Conservation (phyloP, 2,329 filamentous ascomycete genomes). For the Penicillium sp. region DNA sequence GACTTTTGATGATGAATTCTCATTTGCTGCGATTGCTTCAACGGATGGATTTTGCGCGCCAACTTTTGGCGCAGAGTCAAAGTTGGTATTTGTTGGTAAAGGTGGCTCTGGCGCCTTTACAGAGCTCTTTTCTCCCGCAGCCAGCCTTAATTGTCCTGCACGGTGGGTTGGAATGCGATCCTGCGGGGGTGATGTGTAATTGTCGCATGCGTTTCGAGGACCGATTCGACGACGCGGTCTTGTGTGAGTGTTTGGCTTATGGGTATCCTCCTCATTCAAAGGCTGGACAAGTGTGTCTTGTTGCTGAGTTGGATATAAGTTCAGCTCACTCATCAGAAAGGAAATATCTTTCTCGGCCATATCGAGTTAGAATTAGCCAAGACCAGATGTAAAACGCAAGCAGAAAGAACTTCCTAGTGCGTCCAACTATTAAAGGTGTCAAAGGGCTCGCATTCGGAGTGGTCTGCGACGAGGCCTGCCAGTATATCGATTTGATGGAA, state of each 20-base stretch:
- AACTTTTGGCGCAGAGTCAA: neutral
- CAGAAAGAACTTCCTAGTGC: neutral
- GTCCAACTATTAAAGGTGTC: neutral
- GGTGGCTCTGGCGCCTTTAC: neutral
- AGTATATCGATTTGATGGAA: neutral
- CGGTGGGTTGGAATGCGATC: neutral
- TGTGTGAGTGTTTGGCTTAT: neutral
- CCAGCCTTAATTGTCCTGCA: neutral
- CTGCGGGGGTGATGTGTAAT: neutral
- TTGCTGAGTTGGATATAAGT: neutral
- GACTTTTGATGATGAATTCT: neutral
- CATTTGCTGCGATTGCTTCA: neutral
- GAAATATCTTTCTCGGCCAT: neutral
- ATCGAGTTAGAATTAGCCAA: neutral
- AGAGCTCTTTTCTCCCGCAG: neutral
- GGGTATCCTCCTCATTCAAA: neutral
- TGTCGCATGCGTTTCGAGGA: neutral
- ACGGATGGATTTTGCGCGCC: neutral
- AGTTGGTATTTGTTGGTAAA: neutral
- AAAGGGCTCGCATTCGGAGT: neutral
- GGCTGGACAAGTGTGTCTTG: neutral
- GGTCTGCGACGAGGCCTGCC: neutral
- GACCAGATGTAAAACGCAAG: neutral
- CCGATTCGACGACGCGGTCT: neutral
- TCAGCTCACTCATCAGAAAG: neutral